Percentiles rank a stretch among this genome's conserved stretches.
Conservation (phyloP, 768 basidiomycete genomes). For the Termitomyces sp. region DNA sequence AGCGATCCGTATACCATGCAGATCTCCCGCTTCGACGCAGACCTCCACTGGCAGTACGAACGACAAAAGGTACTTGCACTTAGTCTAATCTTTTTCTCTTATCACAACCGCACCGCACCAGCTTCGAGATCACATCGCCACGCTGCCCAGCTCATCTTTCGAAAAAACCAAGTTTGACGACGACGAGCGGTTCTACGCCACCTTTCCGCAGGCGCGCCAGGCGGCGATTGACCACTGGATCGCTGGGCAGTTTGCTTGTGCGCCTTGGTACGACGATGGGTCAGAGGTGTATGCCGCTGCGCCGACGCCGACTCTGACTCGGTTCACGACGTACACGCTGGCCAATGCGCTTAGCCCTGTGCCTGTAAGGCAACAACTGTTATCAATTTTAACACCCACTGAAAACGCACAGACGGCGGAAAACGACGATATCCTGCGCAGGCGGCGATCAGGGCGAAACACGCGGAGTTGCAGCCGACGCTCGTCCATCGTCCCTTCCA, state of each 20-base stretch:
- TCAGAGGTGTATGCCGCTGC: neutral
- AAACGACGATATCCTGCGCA: neutral
- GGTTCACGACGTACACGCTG: neutral
- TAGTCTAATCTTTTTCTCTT: neutral
- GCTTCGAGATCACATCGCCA: neutral
- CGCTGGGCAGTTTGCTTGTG: neutral
- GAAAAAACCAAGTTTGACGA: conserved; percentile 13
- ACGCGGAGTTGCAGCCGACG: too few species aligned
- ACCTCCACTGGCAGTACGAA: conserved; percentile 6
- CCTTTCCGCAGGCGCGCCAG: conserved; percentile 12
- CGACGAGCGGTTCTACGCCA: conserved; percentile 16
- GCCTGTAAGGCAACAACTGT: neutral
- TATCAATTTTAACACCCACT: too few species aligned
- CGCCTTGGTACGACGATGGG: too few species aligned
- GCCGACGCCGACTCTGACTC: neutral
- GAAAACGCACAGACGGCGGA: too few species aligned
- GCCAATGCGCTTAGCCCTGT: neutral
- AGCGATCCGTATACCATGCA: neutral
- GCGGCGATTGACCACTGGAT: conserved; percentile 15
- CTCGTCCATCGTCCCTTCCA: neutral
- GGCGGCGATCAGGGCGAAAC: too few species aligned
- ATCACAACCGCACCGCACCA: too few species aligned
- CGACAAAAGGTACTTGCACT: conserved; percentile 1
- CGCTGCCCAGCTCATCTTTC: conserved; percentile 3
- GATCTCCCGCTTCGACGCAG: conserved; percentile 3